These are phyloP conservation scores for Cercophora newfieldiana DNA, from an alignment of 495 filamentous ascomycete genomes.

Conservation along the genomic window DNA sequence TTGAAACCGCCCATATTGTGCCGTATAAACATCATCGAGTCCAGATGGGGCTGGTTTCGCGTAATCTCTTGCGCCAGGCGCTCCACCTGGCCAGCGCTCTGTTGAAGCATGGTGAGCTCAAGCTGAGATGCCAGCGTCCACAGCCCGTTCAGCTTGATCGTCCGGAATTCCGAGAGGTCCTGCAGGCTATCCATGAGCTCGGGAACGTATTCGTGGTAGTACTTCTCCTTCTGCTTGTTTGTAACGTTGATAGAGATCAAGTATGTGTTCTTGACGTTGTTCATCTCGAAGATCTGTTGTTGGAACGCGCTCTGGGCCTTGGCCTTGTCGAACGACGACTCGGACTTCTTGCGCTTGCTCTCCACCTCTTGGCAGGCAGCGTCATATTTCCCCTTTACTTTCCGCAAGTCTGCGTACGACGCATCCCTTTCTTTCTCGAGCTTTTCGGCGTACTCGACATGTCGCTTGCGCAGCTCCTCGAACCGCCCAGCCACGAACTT, in stretches of 20 bases:
- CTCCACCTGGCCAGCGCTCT: constrained; percentile 67
- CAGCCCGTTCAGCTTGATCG: constrained; percentile 75
- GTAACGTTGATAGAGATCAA: constrained; percentile 92
- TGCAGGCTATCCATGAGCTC: constrained; percentile 89
- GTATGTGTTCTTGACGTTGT: constrained; percentile 97
- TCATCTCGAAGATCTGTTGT: constrained; percentile 89
- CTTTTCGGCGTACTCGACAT: constrained; percentile 83
- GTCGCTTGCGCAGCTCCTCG: constrained; percentile 90
- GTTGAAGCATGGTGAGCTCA: constrained; percentile 70
- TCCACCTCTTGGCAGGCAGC: constrained; percentile 90
- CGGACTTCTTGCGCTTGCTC: constrained; percentile 88
- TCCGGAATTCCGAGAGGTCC: constrained; percentile 87
- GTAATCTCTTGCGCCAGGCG: constrained; percentile 78
- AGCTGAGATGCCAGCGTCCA: constrained; percentile 79
- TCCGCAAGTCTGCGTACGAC: constrained; percentile 81
- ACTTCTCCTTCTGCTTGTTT: constrained; percentile 94
- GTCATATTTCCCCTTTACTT: constrained; percentile 92
- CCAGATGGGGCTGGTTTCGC: constrained; percentile 81
- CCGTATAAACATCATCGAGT: constrained; percentile 95
- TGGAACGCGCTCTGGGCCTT: constrained; percentile 91
- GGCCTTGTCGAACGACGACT: constrained; percentile 80
- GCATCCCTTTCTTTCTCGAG: constrained; percentile 85
- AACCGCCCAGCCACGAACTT: constrained; percentile 70
- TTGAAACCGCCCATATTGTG: constrained; percentile 82
- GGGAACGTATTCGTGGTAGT: constrained; percentile 95